Conservation (phyloP, 345 rosid genomes). For the Murraya paniculata region DNA sequence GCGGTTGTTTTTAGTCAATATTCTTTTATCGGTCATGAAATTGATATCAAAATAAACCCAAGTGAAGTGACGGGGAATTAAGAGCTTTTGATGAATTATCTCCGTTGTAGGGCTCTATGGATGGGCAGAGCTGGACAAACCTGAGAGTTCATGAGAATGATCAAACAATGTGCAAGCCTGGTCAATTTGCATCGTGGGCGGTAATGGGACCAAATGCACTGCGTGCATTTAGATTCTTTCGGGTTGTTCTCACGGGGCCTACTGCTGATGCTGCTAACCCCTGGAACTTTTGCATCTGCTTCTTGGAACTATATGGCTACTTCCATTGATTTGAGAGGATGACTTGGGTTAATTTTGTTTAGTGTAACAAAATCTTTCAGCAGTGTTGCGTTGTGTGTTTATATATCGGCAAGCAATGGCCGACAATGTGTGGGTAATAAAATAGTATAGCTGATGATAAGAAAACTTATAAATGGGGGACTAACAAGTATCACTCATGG, state of each 20-base stretch:
- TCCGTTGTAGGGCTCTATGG: slow-evolving; percentile 65
- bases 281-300: slow-evolving; percentile 87
- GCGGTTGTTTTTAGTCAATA: not conserved
- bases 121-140: slow-evolving; percentile 72
- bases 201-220: slow-evolving; percentile 64
- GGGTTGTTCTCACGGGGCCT: slow-evolving; percentile 65
- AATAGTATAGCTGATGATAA: not conserved
- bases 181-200: slow-evolving; percentile 88
- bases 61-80: not conserved
- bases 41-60: not conserved
- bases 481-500: too few species aligned
- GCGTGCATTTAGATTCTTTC: slow-evolving; percentile 77
- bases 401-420: not conserved
- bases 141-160: slow-evolving; percentile 76
- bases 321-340: slow-evolving; percentile 34
- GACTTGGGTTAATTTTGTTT: not conserved
- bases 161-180: slow-evolving; percentile 71
- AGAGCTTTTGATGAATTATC: not conserved
- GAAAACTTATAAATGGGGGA: not conserved
- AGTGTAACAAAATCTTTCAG: not conserved
- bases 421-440: too few species aligned
- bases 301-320: slow-evolving; percentile 87
- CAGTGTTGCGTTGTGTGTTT: not conserved
- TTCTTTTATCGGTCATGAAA: not conserved
- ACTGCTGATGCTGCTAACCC: slow-evolving; percentile 67